Percentiles rank a stretch among this genome's conserved stretches.
phyloP scores from a whole-genome alignment of 78 protist genomes.

The Thecamonas trahens region DNA sequence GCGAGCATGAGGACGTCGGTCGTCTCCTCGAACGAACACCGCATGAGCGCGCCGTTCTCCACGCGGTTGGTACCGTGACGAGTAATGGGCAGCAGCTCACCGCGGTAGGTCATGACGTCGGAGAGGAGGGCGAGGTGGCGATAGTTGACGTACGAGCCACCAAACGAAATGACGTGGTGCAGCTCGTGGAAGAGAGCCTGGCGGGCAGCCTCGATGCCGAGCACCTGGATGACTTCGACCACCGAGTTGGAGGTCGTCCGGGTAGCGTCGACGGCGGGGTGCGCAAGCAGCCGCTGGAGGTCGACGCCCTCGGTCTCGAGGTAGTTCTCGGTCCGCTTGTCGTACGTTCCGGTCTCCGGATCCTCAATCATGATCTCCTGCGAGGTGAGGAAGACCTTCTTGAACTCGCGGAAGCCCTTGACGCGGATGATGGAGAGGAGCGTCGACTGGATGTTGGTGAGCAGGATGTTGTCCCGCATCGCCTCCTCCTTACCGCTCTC shows the following conservation, averaged over 20 bases:
- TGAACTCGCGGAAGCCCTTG: not conserved
- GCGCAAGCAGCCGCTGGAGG: slow-evolving; percentile 65
- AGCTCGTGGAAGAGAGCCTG: slow-evolving; percentile 77
- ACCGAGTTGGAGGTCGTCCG: slow-evolving; percentile 88
- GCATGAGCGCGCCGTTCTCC: slow-evolving; percentile 63
- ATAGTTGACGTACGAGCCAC: slow-evolving; percentile 96
- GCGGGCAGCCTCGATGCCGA: slow-evolving; percentile 99
- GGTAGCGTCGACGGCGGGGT: slow-evolving; percentile 70
- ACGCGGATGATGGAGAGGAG: too few relatives aligned
- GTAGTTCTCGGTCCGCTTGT: slow-evolving; percentile 48
- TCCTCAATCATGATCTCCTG: not conserved
- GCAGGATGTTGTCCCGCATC: slow-evolving; percentile 53
- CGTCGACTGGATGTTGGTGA: slow-evolving; percentile 52
- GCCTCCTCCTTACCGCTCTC: slow-evolving; percentile 24
- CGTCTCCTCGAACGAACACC: slow-evolving; percentile 98
- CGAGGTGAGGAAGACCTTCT: slow-evolving; percentile 24
- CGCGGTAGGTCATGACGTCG: slow-evolving; percentile 96
- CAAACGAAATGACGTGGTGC: slow-evolving; percentile 70
- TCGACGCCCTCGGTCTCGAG: slow-evolving; percentile 88
- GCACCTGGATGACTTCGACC: slow-evolving; percentile 71
- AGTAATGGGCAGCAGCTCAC: slow-evolving; percentile 91
- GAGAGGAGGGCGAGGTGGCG: slow-evolving; percentile 91
- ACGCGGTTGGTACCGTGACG: slow-evolving; percentile 97
- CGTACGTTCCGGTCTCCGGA: slow-evolving; percentile 16
- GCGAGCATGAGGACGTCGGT: slow-evolving; percentile 96